phyloP scores from a whole-genome alignment of 1,284 basidiomycete genomes.

The Cryptococcus depauperatus region DNA sequence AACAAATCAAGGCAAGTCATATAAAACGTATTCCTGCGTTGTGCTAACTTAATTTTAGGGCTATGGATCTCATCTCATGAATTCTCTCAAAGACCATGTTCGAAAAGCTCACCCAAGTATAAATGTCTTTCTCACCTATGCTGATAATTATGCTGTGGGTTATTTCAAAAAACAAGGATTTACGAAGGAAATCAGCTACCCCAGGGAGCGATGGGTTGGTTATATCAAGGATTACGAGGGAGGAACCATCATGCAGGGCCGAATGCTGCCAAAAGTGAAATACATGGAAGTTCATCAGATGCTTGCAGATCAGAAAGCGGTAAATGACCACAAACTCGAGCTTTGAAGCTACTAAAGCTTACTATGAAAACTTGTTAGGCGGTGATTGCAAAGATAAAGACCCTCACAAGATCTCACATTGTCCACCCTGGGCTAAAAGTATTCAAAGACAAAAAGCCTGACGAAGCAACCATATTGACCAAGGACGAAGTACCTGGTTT shows the following conservation, averaged over 20 bases:
- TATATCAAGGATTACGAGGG: conserved; percentile 99
- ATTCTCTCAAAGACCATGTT: conserved; percentile 94
- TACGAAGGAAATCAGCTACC: conserved; percentile 89
- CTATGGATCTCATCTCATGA: conserved; percentile 98
- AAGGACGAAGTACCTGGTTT: conserved; percentile 72
- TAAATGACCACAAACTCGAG: conserved; percentile 30
- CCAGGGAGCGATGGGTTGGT: conserved; percentile 88
- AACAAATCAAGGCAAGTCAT: conserved; percentile 84
- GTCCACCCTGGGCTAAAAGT: conserved; percentile 73
- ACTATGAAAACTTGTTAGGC: conserved; percentile 46
- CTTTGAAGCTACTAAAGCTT: not conserved
- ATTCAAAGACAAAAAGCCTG: conserved; percentile 54
- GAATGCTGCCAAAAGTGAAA: conserved; percentile 82
- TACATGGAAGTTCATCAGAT: conserved; percentile 78
- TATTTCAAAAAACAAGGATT: conserved; percentile 99
- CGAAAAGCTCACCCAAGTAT: conserved; percentile 67
- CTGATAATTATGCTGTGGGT: conserved; percentile 97
- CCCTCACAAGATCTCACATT: conserved; percentile 78
- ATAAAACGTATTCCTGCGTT: not conserved
- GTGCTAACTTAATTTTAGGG: conserved; percentile 52
- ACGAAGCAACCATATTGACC: conserved; percentile 28
- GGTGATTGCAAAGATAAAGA: conserved; percentile 77
- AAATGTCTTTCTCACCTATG: conserved; percentile 94
- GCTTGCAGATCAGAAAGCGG: conserved; percentile 73
- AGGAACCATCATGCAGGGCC: conserved; percentile 99